Conservation (phyloP, 2,329 filamentous ascomycete species). For the Fusarium drepaniforme region DNA sequence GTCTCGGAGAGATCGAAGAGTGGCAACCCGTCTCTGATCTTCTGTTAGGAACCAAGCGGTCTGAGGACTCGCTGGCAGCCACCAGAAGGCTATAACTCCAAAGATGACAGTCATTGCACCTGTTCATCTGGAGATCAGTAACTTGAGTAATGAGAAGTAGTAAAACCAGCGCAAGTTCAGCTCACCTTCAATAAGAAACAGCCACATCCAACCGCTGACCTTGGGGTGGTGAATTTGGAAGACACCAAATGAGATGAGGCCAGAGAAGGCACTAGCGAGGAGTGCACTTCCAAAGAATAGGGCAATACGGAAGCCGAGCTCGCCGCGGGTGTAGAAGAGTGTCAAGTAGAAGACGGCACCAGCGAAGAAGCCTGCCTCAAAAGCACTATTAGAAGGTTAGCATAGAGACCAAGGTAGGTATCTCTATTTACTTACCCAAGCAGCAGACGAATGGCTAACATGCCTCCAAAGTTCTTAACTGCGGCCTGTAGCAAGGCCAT, state of each 20-base stretch:
- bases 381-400: constrained; percentile 33
- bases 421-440: constrained; percentile 34
- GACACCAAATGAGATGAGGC: constrained; percentile 70
- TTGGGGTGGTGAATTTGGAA: constrained; percentile 51
- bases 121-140: constrained; percentile 23
- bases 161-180: not conserved
- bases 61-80: constrained; percentile 51
- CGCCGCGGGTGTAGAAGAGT: constrained; percentile 71
- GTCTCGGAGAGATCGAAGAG: constrained; percentile 56
- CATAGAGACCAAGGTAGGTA: not conserved
- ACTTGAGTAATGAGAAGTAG: not conserved
- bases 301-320: constrained; percentile 70
- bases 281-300: constrained; percentile 70
- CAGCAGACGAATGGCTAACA: constrained; percentile 58
- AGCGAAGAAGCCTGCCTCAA: constrained; percentile 63
- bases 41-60: constrained; percentile 56
- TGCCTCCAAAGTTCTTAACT: constrained; percentile 58
- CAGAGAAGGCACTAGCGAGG: constrained; percentile 75
- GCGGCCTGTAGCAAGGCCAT: constrained; percentile 59
- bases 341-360: constrained; percentile 59
- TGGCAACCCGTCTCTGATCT: constrained; percentile 55
- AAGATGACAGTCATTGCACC: constrained; percentile 58
- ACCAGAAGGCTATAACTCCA: constrained; percentile 35
- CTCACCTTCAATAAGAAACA: constrained; percentile 56
- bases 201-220: constrained; percentile 1